Evolutionary conservation across 257 asterid species (phyloP), one percentile per base, ranked within the genome.

Genomic region (Solanum pimpinellifolium): DNA sequence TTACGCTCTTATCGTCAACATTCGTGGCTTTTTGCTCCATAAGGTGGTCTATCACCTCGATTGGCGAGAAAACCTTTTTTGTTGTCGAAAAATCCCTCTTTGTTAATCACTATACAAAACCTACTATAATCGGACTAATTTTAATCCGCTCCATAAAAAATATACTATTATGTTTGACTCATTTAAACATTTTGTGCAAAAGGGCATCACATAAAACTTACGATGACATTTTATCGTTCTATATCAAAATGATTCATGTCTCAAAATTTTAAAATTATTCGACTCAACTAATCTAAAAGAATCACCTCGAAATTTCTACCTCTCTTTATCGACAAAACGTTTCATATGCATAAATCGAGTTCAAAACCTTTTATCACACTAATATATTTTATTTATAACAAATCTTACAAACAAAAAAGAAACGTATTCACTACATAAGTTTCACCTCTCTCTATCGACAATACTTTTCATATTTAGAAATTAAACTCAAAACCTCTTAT

Each of bases 1-100:
- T 35, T 35, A 35, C 7, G 7, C 7, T 35, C 39, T 35, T 35
- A 35, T 35, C 37, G 37, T 35, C 37, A 35, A 4, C 37, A 6
- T 35, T 35, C 6, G 39, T 35, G 39, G 7, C 39, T 35, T 35
- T 35, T 35, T 35, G 39, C 39, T 35, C 7, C 39, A 35, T 5
- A 35, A 5, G 7, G 39, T 1, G 39, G 1, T 35, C 0, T 35
- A 35, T 35, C 7, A 35, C 39, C 39, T 35, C 1, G 0, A 0
- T 35, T 35, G 39, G 7, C 0, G 7, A 35, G 39, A 35, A 35
- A 35, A 35, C 0, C 7, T 37, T 37, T 6, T 37, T 37, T 37
- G 7, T 37, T 6, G 7, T 6, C 0, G 7, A 0, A 37, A 0
- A 1, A 37, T 37, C 7, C 39, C 39, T 37, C 7, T 6, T 0